Base-by-base conservation (phyloP, 495 filamentous ascomycete species). In the Pseudotulostoma volvatum region DNA sequence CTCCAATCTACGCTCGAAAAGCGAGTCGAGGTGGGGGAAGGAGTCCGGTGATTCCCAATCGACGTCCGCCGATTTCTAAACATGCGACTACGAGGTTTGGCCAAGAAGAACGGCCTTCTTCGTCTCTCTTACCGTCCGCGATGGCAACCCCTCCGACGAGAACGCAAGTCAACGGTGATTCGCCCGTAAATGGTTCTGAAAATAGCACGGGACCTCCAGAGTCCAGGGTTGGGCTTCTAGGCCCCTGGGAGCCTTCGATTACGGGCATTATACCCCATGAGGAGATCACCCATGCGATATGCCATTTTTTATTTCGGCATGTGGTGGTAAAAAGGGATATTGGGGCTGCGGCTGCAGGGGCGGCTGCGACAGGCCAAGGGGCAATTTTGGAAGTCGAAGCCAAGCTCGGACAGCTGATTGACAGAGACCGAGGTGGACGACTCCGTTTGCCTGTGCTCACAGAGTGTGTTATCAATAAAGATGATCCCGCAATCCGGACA, bases 301-400 rank as follows among this genome's bases (percentile, higher is more conserved):
- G 76, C 33, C 79, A 92, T 50, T 93, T 84, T 45, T 52, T 94
- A 5, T 88, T 71, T 48, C 45, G 62, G 32, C 60, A 78, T 42
- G 79, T 92, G 19, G 71, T 88, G 9, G 42, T 62, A 3, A 66
- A 72, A 38, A 57, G 65, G 9, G 69, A 74, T 40, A 60, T 71
- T n/a, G 60, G 51, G 8, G 54, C 60, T 9, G 63, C 53, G 13
- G 52, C 59, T 7, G 55, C 60, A 9, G 67, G 63, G 18, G 57
- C 60, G 18, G 66, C 68, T 42, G 57, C 71, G 3, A 45, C 45
- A 7, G 67, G 68, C 17, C 72, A 78, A 37, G 75, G 72, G 3
- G 69, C 80, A n/a, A 68, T 84, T 40, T 68, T 93, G 30, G 87
- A 95, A 56, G 80, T 95, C 39, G 87, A 95, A 59, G 87, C 84